Evolutionary conservation across 257 asterid species (phyloP).

Genomic region (Solanum sitiens): DNA sequence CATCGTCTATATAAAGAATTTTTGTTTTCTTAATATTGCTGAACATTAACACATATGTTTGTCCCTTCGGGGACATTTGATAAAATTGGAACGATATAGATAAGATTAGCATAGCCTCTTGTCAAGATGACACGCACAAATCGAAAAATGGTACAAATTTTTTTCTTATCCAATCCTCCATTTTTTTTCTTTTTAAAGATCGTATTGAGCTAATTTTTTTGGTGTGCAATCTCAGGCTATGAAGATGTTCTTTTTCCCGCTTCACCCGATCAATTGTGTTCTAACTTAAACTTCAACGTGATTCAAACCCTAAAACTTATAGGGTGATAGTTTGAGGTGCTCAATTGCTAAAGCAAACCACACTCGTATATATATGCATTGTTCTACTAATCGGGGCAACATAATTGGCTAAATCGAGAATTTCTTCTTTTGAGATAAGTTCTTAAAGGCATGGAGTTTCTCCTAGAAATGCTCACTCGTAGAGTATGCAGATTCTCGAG

Average conservation of each 20-base stretch:
- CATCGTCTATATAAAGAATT: not conserved
- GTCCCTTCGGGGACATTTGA: conserved; percentile 35
- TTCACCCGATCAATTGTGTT: not conserved
- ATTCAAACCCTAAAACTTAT: not conserved
- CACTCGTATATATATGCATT: not conserved
- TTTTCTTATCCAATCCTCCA: not conserved
- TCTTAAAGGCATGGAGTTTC: not conserved
- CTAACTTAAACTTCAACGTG: not conserved
- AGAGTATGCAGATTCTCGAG: not conserved
- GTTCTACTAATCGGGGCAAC: no score
- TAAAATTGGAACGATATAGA: conserved; percentile 31
- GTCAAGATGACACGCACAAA: conserved; percentile 39
- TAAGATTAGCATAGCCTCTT: conserved; percentile 36
- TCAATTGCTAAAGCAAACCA: not conserved
- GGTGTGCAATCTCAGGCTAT: no score
- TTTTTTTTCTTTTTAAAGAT: no score
- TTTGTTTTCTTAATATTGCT: not conserved
- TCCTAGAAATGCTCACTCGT: not conserved
- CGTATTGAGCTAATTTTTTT: not conserved
- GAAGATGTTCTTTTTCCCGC: no score
- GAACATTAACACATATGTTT: not conserved
- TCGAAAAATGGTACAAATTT: conserved; percentile 19
- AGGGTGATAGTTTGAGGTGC: not conserved
- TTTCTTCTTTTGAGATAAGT: no score
- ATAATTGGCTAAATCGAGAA: no score